Conservation (phyloP, 2,329 filamentous ascomycete species). For the Sphaerulina musiva region DNA sequence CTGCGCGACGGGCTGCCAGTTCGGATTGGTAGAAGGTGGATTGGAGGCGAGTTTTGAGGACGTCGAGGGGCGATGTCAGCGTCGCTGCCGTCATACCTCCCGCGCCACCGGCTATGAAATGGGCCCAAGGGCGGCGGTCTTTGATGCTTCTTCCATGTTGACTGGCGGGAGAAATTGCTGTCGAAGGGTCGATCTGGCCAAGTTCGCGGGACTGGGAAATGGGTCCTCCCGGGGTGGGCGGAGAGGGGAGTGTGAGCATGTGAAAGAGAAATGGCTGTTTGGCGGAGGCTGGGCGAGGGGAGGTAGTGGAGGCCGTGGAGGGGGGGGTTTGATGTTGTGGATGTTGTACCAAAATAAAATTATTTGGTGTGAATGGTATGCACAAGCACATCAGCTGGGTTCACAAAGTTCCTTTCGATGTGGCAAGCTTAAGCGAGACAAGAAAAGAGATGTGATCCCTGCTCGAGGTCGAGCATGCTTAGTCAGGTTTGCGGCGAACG, state of each 20-base stretch:
- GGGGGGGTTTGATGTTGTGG: too few relatives aligned
- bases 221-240: conserved; percentile 1
- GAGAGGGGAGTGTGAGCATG: conserved; percentile 12
- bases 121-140: conserved; percentile 70
- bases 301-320: too few relatives aligned
- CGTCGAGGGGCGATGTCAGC: conserved; percentile 90
- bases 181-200: conserved; percentile 23
- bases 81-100: conserved; percentile 87
- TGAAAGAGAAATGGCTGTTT: neutral
- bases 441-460: neutral
- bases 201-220: conserved; percentile 21
- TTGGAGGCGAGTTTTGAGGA: conserved; percentile 86
- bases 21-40: conserved; percentile 91
- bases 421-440: neutral
- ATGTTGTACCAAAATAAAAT: too few relatives aligned
- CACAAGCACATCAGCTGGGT: too few relatives aligned
- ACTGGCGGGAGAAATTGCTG: conserved; percentile 3
- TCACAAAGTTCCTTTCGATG: too few relatives aligned
- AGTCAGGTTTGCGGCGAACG: conserved; percentile 2
- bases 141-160: conserved; percentile 16
- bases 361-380: too few relatives aligned
- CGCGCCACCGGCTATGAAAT: conserved; percentile 81
- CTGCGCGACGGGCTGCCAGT: conserved; percentile 60
- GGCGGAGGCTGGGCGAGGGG: too few relatives aligned
- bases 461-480: neutral